Evolutionary conservation across 768 basidiomycete genomes (phyloP), one percentile per base, ranked within the genome.

Genomic region (Hypholoma sublateritium): DNA sequence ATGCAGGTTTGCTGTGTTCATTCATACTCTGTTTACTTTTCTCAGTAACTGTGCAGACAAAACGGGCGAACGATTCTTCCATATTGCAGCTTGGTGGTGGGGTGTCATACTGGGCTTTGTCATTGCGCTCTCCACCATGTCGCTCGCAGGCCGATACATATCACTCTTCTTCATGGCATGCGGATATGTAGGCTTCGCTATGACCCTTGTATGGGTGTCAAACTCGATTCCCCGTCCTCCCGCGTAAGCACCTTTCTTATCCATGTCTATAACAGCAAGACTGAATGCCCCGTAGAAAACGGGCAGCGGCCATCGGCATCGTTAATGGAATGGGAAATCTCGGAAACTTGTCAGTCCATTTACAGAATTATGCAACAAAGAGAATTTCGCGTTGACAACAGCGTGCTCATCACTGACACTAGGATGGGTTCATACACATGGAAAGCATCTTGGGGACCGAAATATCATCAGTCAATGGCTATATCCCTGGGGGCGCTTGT

Each of bases 21-120:
- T 34, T 6, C 17, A 14, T 11, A 28, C 14, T 13, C 21, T 25
- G 32, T 36, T 51, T 24, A 22, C 22, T 45, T 6, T 9, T 7
- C 28, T 32, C 28, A 32, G 5, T 45, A n/a, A 9, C 19, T 13
- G 2, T 32, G 28, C 54, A 76, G 86, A 87, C 59, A 72, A 70
- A 55, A 83, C 82, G 3, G 86, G 85, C 0, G 86, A 87, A 68
- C 78, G 85, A 5, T 87, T 82, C 70, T 84, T 85, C 75, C 87
- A 88, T 65, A 73, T 80, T 49, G 68, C 72, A 2, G 72, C 66
- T 2, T 80, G 78, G 71, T 85, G 83, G 84, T 85, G 84, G 84
- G 80, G 72, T 2, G 78, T 79, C 45, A 83, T 87, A 2, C 39
- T 85, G 3, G 87, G 83, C 1, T 87, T 80, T 60, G 81, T 87